Percentiles rank a stretch among this genome's conserved stretches.
Evolutionary conservation across 768 basidiomycete species (phyloP).

Genomic region (Tulasnella calospora): DNA sequence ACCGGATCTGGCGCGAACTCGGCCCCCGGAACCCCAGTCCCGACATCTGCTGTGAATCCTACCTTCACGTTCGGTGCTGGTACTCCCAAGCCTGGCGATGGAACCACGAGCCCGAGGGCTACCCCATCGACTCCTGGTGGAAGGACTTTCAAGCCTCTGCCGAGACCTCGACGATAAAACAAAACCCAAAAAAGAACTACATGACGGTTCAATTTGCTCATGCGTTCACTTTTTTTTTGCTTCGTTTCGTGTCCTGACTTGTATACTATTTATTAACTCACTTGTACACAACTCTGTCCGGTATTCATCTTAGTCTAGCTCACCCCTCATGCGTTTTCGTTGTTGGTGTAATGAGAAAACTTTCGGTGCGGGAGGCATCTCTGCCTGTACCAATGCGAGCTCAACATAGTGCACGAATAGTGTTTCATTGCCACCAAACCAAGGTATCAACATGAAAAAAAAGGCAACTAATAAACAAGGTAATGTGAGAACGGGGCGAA

Average conservation of each 20-base stretch:
- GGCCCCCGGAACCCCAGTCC: conserved; percentile 32
- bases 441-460: conserved; percentile 3
- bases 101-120: background rate
- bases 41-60: conserved; percentile 17
- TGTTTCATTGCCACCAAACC: background rate
- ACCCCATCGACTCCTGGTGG: background rate
- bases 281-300: background rate
- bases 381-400: background rate
- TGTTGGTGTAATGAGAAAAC: background rate
- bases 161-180: background rate
- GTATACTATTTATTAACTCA: background rate
- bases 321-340: background rate
- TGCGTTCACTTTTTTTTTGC: conserved; percentile 1
- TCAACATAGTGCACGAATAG: background rate
- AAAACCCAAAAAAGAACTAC: background rate
- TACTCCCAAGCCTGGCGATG: background rate
- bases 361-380: background rate
- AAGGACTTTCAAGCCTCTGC: background rate
- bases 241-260: background rate
- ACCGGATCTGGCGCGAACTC: conserved; percentile 20
- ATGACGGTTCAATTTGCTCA: background rate
- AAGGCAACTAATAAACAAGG: background rate
- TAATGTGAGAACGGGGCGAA: background rate
- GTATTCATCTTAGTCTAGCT: background rate
- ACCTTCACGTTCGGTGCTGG: conserved; percentile 3